Evolutionary conservation across 768 basidiomycete species (phyloP).

Genomic region (Tricholoma matsutake): DNA sequence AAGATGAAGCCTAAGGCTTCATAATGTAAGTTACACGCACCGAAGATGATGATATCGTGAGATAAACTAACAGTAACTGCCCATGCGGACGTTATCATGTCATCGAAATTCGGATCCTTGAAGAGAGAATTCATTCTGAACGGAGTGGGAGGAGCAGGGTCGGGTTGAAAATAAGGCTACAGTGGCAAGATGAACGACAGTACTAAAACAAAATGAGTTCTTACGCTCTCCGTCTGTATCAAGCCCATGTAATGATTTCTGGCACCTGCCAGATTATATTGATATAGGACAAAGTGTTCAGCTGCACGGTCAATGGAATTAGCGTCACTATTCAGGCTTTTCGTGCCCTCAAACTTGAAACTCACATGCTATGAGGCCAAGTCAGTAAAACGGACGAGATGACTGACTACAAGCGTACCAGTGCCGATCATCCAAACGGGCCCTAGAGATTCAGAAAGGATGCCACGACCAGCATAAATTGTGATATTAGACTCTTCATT

Average conservation of each 20-base stretch:
- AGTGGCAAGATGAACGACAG: background rate
- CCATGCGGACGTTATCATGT: slow-evolving; percentile 47
- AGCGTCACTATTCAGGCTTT: background rate
- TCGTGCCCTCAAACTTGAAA: background rate
- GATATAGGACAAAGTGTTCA: slow-evolving; percentile 71
- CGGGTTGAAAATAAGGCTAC: slow-evolving; percentile 71
- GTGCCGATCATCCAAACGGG: slow-evolving; percentile 86
- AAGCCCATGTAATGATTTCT: slow-evolving; percentile 68
- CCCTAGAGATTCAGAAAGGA: slow-evolving; percentile 69
- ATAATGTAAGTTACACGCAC: slow-evolving; percentile 28
- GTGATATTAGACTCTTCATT: slow-evolving; percentile 45
- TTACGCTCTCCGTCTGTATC: slow-evolving; percentile 71
- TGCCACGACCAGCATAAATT: slow-evolving; percentile 69
- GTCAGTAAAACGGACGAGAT: background rate
- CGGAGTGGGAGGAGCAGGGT: slow-evolving; percentile 53
- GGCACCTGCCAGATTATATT: slow-evolving; percentile 63
- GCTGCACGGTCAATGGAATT: slow-evolving; percentile 30
- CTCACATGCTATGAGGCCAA: background rate
- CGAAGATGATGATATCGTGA: slow-evolving; percentile 58
- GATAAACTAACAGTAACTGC: slow-evolving; percentile 53
- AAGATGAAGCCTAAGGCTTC: background rate
- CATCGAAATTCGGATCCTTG: slow-evolving; percentile 52
- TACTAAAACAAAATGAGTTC: slow-evolving; percentile 17
- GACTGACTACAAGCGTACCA: slow-evolving; percentile 27
- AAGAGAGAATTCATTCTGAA: slow-evolving; percentile 45